Evolutionary conservation across 2,329 filamentous ascomycete genomes (phyloP), one percentile per base, ranked within the genome.

Genomic region (Colletotrichum sp.): DNA sequence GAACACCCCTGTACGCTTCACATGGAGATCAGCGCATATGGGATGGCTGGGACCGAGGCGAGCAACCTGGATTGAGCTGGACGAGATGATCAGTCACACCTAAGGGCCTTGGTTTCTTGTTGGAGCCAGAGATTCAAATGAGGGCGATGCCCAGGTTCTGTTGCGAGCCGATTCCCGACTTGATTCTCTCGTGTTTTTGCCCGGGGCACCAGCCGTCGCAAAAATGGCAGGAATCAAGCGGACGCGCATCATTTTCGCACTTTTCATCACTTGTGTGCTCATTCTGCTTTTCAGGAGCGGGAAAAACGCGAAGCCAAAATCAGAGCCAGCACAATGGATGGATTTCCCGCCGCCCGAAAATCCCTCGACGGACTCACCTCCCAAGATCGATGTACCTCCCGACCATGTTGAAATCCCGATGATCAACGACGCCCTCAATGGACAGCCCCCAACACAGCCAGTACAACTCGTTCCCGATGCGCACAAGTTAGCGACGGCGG

Each of bases 41-140:
- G 26, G 38, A 66, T 74, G 62, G 69, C 69, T 48, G 69, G 62
- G 43, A 48, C 69, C 69, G 69, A 75, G 73, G 73, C 38, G 55
- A 32, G 36, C 36, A 55, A 36, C n/a, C 24, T 8, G 28, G 12
- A 28, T 62, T 48, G 38, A 67, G 36, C 10, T 74, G 69, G 55
- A 18, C 26, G 4, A 58, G 24, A 30, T 43, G 13, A 28, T 24
- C 18, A 7, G 28, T 48, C 24, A 34, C 34, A 30, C 14, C 38
- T 9, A n/a, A 26, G 43, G 38, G 26, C 8, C n/a, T 64, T 56
- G 24, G 5, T 24, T 38, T 62, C 13, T 34, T 4, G 14, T 32
- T 52, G 28, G 16, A 7, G 36, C 5, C 7, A 28, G 16, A 7
- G 6, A n/a, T 32, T 32, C 10, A 55, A 36, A 74, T 38, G 38